phyloP scores from a whole-genome alignment of 1,284 basidiomycete species.

The Sanghuangporus weigelae region DNA sequence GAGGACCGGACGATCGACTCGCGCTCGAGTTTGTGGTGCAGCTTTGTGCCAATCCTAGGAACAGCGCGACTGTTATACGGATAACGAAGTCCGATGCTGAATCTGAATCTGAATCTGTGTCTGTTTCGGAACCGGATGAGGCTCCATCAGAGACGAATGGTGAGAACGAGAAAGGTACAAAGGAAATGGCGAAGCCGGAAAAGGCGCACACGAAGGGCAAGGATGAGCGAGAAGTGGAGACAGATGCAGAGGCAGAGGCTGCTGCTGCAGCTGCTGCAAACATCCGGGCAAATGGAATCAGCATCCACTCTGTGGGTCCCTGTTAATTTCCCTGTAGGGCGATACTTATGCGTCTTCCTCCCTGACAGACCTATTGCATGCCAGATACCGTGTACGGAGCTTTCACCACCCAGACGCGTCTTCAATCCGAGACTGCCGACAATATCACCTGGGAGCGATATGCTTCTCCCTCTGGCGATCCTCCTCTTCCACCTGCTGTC shows the following conservation, averaged over 20 bases:
- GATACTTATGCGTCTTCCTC: neutral
- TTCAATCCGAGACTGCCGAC: conserved; percentile 34
- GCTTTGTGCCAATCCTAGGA: conserved; percentile 44
- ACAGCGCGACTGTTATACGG: conserved; percentile 56
- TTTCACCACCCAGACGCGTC: conserved; percentile 34
- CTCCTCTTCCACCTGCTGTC: conserved; percentile 26
- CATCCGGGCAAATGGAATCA: conserved; percentile 32
- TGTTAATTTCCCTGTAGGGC: neutral
- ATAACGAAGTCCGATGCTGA: conserved; percentile 44
- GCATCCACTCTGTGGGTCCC: conserved; percentile 39
- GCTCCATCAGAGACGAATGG: neutral
- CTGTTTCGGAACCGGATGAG: conserved; percentile 19
- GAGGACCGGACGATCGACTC: conserved; percentile 64
- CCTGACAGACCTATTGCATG: conserved; percentile 27
- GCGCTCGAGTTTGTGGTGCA: conserved; percentile 58
- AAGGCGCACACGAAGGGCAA: conserved; percentile 21
- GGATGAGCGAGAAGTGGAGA: neutral
- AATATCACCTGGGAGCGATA: conserved; percentile 22
- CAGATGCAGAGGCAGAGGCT: conserved; percentile 23
- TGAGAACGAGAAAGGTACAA: neutral
- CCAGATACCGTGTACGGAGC: conserved; percentile 44
- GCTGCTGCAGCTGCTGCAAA: conserved; percentile 27
- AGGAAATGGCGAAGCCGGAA: neutral
- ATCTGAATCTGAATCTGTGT: conserved; percentile 17
- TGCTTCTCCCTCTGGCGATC: conserved; percentile 8